Percentiles rank a stretch among this genome's conserved stretches.
These are phyloP conservation scores for Nitzschia sp. DNA, from an alignment of 108 stramenopile species.

Conservation along the genomic window DNA sequence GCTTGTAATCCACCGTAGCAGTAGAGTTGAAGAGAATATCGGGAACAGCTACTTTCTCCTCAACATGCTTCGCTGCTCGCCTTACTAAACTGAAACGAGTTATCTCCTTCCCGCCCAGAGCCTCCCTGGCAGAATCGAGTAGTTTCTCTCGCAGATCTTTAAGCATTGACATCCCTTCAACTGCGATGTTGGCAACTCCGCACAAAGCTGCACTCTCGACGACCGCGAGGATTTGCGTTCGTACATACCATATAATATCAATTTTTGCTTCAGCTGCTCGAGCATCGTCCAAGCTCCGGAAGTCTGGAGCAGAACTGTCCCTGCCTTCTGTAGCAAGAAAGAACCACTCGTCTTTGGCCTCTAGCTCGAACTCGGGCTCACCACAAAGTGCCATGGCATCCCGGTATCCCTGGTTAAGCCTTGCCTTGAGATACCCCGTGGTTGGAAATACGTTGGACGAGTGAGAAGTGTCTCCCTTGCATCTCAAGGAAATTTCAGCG, in stretches of 20 bases:
- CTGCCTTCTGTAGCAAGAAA: not conserved
- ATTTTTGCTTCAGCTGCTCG: not conserved
- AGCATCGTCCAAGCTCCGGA: conserved; percentile 1
- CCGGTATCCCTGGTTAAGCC: conserved; percentile 1
- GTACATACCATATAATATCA: conserved; percentile 30
- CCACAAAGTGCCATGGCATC: conserved; percentile 28
- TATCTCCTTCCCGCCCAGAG: not conserved
- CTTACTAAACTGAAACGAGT: not conserved
- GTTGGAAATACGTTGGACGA: conserved; percentile 6
- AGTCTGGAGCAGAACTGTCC: not conserved
- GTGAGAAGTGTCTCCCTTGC: not conserved
- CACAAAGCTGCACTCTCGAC: conserved; percentile 10
- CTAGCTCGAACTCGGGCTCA: conserved; percentile 9
- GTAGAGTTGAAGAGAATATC: not conserved
- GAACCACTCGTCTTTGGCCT: not conserved
- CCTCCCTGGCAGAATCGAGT: not conserved
- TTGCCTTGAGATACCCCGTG: not conserved
- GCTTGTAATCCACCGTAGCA: not conserved
- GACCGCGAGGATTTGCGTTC: conserved; percentile 27
- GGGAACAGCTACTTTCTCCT: not conserved
- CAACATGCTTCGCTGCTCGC: too few species aligned
- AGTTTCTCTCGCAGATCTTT: conserved; percentile 2
- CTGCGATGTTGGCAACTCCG: not conserved
- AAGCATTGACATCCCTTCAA: not conserved
- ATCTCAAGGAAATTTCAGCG: not conserved